Evolutionary conservation across 257 asterid genomes (phyloP), one percentile per base, ranked within the genome.

Genomic region (Haberlea rhodopensis): DNA sequence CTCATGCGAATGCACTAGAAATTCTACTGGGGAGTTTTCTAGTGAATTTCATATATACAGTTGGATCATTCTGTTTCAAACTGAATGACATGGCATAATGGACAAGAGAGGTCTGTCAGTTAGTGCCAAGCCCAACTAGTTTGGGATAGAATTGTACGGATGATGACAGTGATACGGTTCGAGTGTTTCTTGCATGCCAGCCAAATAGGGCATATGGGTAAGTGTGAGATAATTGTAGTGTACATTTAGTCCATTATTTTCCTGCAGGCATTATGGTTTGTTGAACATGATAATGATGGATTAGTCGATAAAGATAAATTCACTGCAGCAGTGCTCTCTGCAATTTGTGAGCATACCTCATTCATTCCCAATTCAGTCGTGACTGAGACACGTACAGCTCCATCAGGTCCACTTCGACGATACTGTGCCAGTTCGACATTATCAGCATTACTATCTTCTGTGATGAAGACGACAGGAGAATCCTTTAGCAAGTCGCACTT

Each of bases 371-470:
- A 46, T 79, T 84, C 84, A 63, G 70, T 84, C 73, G 25, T 87
- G 56, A 84, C 94, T 53, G 99, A 92, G 63, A 84, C 99, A 40
- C 62, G 84, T 53, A 87, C 0, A 40, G 99, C 91, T 71, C 90
- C 97, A 65, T 81, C 91, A 62, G 97, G 99, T 65, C 97, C 99
- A 81, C 59, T 60, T 79, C 76, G 83, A 49, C 95, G 90, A 59
- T 89, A 92, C 71, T 71, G 79, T 64, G 86, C 81, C 48, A 92
- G 87, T 79, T 89, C 97, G 53, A 67, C 20, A 69, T 77, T 71
- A 76, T 89, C 90, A 24, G 18, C 59, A 43, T 65, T 73, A 58
- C 76, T 75, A 76, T 85, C 94, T 70, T 92, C 97, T 1, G 91
- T 89, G 66, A 76, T 67, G 75, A 82, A 89, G 69, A 84, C 34